phyloP scores from a whole-genome alignment of 2,329 filamentous ascomycete genomes.

The Neoarthrinium moseri region DNA sequence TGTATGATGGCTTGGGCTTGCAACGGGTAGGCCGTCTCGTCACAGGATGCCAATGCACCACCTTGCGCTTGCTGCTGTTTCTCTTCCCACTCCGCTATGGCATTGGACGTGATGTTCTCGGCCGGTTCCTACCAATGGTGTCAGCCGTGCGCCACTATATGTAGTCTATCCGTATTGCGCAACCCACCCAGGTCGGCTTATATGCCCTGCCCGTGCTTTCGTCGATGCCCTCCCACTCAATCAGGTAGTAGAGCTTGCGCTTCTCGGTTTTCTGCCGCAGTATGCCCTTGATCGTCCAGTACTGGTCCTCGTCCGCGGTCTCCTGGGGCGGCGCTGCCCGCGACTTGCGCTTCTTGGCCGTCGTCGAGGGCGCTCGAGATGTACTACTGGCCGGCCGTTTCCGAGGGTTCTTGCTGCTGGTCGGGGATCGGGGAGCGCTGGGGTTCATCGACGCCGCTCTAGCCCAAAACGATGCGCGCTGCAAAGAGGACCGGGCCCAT shows the following conservation, averaged over 20 bases:
- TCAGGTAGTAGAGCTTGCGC: conserved; percentile 41
- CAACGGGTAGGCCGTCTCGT: too few relatives aligned
- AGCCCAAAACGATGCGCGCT: background rate
- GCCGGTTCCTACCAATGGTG: conserved; percentile 9
- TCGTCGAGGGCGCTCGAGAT: background rate
- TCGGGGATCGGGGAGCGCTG: background rate
- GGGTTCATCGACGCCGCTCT: conserved; percentile 5
- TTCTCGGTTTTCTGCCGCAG: conserved; percentile 31
- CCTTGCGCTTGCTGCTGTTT: conserved; percentile 13
- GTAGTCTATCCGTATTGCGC: conserved; percentile 13
- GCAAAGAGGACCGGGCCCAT: too few relatives aligned
- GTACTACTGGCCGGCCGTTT: background rate
- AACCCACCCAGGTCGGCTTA: conserved; percentile 51
- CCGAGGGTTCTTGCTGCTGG: background rate
- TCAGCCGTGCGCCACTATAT: background rate
- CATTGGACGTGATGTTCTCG: conserved; percentile 20
- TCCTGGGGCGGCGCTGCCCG: background rate
- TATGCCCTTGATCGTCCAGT: conserved; percentile 34
- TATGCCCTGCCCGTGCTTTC: conserved; percentile 46
- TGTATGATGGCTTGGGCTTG: background rate
- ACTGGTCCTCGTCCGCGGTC: conserved; percentile 8
- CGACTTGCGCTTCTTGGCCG: background rate
- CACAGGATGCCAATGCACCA: too few relatives aligned
- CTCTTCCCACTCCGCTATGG: conserved; percentile 22
- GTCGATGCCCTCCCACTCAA: conserved; percentile 55